Evolutionary conservation across 352 stramenopile species (phyloP), one percentile per base, ranked within the genome.

Genomic region (Phytophthora fragariaefolia): DNA sequence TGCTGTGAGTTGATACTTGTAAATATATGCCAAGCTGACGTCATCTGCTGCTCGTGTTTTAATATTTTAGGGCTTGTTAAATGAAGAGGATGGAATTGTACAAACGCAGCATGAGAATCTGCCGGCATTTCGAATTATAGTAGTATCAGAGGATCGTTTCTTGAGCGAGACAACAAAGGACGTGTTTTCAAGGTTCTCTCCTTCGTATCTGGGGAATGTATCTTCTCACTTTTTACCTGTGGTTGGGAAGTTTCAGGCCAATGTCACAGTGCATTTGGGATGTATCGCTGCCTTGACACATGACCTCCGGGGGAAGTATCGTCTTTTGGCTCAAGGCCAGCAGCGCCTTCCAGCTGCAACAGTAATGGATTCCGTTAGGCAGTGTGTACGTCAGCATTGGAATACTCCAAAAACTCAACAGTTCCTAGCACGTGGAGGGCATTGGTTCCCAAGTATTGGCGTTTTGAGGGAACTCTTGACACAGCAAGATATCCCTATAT

Each of bases 361-460:
- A n/a, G 12, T 46, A 15, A 13, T 24, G n/a, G 12, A 75, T 12
- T 55, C 58, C 52, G 47, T 89, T 17, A 76, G 77, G 3, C 28
- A 61, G 6, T 87, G 79, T 43, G 63, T 82, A 30, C 77, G 70
- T 3, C 72, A 71, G 1, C 77, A 90, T 40, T 83, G 76, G 66
- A 71, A 69, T 13, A 38, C 79, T 2, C 76, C 57, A 32, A 76
- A 70, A 43, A 77, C 49, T 26, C 63, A 74, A 10, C 38, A 65
- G 3, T 27, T 90, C 0, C 42, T 85, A 42, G 73, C 79, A 4
- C 62, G 63, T 28, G 81, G 83, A 3, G 51, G 66, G 3, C 73
- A 88, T 59, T 71, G 79, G 53, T 83, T 90, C 45, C 58, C 74
- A 1, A 70, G 66, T 43, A 20, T 91, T 45, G 83, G 83, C 5